These are phyloP conservation scores for Pythium oligandrum DNA, from an alignment of 352 stramenopile species.

Conservation along the genomic window DNA sequence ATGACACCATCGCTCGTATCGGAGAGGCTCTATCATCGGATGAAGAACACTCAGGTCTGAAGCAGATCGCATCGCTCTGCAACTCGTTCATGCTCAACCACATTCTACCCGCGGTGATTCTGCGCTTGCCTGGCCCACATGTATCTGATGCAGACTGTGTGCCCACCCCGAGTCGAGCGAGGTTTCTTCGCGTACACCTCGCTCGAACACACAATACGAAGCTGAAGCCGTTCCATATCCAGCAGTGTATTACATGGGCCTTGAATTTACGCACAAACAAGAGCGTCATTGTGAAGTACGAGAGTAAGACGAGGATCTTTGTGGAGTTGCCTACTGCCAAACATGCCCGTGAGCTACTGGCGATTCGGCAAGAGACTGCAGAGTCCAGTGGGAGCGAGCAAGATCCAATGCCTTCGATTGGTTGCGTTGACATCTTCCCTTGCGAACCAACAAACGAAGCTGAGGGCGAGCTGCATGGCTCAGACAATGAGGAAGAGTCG, in stretches of 20 bases:
- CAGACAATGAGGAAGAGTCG: too few species aligned
- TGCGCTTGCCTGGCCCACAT: slow-evolving; percentile 12
- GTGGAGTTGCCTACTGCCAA: slow-evolving; percentile 10
- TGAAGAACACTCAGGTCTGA: slow-evolving; percentile 1
- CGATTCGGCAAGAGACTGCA: slow-evolving; percentile 10
- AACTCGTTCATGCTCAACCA: slow-evolving; percentile 41
- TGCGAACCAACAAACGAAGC: not conserved
- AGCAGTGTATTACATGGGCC: slow-evolving; percentile 56
- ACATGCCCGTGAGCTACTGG: slow-evolving; percentile 8
- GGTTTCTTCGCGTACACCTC: slow-evolving; percentile 50
- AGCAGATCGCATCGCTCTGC: slow-evolving; percentile 41
- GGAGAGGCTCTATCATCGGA: slow-evolving; percentile 1
- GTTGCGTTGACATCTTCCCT: slow-evolving; percentile 14
- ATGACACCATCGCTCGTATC: slow-evolving; percentile 41
- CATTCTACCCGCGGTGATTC: slow-evolving; percentile 33
- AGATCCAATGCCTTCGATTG: slow-evolving; percentile 19
- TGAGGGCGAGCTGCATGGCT: too few species aligned
- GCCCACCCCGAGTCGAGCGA: slow-evolving; percentile 38
- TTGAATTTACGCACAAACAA: slow-evolving; percentile 26
- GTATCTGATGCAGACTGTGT: not conserved
- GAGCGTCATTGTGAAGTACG: slow-evolving; percentile 13
- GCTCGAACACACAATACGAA: slow-evolving; percentile 35
- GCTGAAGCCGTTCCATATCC: slow-evolving; percentile 71
- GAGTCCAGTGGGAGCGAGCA: slow-evolving; percentile 6
- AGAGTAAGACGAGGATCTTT: slow-evolving; percentile 13